These are phyloP conservation scores for Dipodascus albidus DNA, from an alignment of 805 yeast genomes.

Conservation along the genomic window DNA sequence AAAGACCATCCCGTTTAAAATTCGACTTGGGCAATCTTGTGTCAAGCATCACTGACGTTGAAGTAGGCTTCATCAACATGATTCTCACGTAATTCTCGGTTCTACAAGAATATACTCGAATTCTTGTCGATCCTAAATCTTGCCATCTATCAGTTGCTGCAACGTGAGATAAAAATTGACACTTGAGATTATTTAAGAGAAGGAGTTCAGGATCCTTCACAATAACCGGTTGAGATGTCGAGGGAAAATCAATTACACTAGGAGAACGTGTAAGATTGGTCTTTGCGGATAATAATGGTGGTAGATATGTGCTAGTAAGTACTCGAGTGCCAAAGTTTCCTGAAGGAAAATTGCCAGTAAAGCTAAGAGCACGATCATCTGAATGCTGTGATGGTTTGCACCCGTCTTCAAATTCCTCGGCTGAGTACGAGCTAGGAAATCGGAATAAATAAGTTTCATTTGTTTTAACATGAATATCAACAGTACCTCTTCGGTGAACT, in stretches of 20 bases:
- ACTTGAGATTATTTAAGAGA: conserved; percentile 14
- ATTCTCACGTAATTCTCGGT: background rate
- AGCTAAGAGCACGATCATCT: background rate
- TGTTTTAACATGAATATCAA: background rate
- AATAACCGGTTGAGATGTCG: background rate
- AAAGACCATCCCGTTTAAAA: background rate
- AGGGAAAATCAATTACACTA: background rate
- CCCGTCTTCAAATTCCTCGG: background rate
- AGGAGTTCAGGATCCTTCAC: conserved; percentile 8
- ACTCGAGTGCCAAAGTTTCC: background rate
- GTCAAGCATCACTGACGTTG: background rate
- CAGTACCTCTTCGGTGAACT: background rate
- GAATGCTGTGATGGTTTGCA: background rate
- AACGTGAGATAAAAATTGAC: conserved; percentile 9
- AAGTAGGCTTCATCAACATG: background rate
- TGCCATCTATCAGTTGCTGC: conserved; percentile 11
- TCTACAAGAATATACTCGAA: conserved; percentile 4
- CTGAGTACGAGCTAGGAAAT: background rate
- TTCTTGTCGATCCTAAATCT: conserved; percentile 5
- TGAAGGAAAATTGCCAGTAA: background rate
- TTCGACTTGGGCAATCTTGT: background rate
- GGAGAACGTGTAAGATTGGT: background rate
- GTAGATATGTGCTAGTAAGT: background rate
- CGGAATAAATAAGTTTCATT: background rate
- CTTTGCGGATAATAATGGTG: background rate